Base-by-base conservation (phyloP, 208 protist genomes). In the Zelonia costaricensis region DNA sequence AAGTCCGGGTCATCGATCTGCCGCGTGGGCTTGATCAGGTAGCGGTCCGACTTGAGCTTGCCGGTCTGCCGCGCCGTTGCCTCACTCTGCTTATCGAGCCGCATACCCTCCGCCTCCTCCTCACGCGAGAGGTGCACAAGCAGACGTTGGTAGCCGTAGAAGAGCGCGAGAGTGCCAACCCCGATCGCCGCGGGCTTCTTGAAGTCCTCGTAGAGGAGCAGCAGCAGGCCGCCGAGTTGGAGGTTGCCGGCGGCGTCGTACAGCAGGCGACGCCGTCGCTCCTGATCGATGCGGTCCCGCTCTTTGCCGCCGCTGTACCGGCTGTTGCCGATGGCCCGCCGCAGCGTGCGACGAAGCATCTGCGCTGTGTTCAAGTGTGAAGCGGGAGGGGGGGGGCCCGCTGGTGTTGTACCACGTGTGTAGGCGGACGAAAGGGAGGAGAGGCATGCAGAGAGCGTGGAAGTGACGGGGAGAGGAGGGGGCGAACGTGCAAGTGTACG, bases 1-100 rank as follows among this genome's bases (percentile, higher is more conserved):
- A 85, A 88, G 58, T 93, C 86, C 0, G 86, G 86, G 57, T 93
- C 86, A 44, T 93, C 86, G 28, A 90, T 78, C 64, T 93, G 86
- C 2, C 86, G 70, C 2, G 49, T 70, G 20, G 78, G 82, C 48
- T 88, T 90, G 36, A 90, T 71, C n/a, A 93, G 64, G 40, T 79
- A 93, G 0, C 78, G 76, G 12, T 86, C 81, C 0, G 57, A 59
- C 66, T 86, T 84, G 27, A 93, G 62, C 53, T 90, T 90, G 13
- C 86, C 86, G 3, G 66, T 83, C 58, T 65, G 28, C 40, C 83
- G 70, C 18, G 78, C 77, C 9, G 45, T 13, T 10, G 71, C 45
- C 47, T 90, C 83, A 45, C 86, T 90, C 54, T 66, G 13, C 16
- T 20, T 33, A 52, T 90, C 82, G 2, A 90, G 42, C 35, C 45